Evolutionary conservation across 768 basidiomycete genomes (phyloP).

Genomic region (Psilocybe subaeruginosa): DNA sequence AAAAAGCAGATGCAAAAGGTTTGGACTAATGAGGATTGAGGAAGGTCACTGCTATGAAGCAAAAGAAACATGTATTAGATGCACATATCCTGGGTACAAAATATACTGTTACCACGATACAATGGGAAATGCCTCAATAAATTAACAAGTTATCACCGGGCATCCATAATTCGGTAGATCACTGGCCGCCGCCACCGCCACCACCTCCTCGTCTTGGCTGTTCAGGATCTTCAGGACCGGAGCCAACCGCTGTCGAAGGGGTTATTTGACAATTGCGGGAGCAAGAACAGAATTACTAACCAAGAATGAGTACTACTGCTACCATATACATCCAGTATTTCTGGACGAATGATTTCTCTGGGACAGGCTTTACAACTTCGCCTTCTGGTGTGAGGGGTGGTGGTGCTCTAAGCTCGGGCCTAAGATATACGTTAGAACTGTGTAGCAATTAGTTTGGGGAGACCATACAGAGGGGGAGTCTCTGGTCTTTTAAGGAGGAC

Average conservation of each 20-base stretch:
- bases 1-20: constrained; percentile 67
- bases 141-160: neutral
- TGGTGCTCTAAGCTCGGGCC: constrained; percentile 70
- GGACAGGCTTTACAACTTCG: constrained; percentile 56
- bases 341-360: constrained; percentile 81
- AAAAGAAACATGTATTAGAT: constrained; percentile 25
- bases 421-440: constrained; percentile 28
- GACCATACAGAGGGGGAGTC: constrained; percentile 60
- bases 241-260: constrained; percentile 31
- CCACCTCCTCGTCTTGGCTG: constrained; percentile 28
- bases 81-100: constrained; percentile 12
- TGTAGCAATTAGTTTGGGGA: neutral
- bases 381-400: constrained; percentile 71
- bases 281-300: constrained; percentile 41
- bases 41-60: constrained; percentile 6
- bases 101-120: neutral
- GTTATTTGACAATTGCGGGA: neutral
- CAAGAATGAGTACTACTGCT: constrained; percentile 55
- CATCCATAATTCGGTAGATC: neutral
- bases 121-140: neutral
- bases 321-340: constrained; percentile 91
- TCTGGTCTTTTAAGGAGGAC: constrained; percentile 46
- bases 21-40: constrained; percentile 57
- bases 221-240: constrained; percentile 41
- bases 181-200: neutral